These are phyloP conservation scores for Globisporangium nunn DNA, from an alignment of 352 stramenopile genomes.

Conservation along the genomic window DNA sequence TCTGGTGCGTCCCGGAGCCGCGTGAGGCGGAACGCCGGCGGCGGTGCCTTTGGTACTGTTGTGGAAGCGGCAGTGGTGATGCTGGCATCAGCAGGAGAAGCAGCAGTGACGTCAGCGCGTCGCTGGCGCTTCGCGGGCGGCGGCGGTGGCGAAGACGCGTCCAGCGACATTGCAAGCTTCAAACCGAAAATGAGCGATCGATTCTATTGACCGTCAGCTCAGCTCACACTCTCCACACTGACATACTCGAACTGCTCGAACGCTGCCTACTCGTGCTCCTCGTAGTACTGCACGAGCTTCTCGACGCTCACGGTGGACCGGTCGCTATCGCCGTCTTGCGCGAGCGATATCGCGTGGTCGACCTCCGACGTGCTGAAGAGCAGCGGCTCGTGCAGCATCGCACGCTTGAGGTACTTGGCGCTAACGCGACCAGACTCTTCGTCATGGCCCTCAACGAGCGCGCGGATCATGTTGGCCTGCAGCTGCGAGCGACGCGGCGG, in stretches of 20 bases:
- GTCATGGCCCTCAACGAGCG: constrained; percentile 51
- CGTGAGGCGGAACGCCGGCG: constrained; percentile 29
- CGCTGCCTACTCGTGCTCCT: not conserved
- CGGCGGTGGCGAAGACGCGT: not conserved
- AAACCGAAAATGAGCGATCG: too few relatives aligned
- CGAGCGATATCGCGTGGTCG: constrained; percentile 38
- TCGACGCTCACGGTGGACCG: constrained; percentile 39
- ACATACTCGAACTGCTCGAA: too few relatives aligned
- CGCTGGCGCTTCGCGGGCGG: constrained; percentile 5
- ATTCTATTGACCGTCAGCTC: too few relatives aligned
- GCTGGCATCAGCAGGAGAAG: too few relatives aligned
- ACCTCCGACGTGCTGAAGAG: constrained; percentile 77
- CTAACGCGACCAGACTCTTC: constrained; percentile 48
- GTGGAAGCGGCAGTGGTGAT: too few relatives aligned
- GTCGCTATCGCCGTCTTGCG: constrained; percentile 29
- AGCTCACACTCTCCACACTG: too few relatives aligned
- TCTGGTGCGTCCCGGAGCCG: constrained; percentile 22
- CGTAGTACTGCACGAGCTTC: constrained; percentile 32
- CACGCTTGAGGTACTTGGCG: constrained; percentile 48
- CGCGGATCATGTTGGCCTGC: constrained; percentile 69
- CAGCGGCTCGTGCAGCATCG: constrained; percentile 68
- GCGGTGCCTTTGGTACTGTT: not conserved
- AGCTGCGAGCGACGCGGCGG: constrained; percentile 51
- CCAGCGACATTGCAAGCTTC: not conserved
- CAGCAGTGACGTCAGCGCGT: not conserved